Evolutionary conservation across 2,329 filamentous ascomycete genomes (phyloP).

Genomic region (Alternaria rosae): DNA sequence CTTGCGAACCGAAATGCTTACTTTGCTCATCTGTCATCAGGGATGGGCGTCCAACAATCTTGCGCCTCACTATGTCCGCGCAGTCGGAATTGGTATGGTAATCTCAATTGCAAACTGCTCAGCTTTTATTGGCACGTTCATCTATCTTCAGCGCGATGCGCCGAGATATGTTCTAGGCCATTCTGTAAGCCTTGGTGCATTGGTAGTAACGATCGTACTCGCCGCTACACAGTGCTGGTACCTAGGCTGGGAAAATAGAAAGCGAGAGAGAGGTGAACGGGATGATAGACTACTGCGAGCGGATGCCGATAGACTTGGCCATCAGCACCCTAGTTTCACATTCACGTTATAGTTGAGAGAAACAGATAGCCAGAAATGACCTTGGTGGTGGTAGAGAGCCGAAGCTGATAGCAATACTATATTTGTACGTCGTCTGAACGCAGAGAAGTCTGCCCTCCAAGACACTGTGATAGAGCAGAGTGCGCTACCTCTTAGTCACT

Average conservation of each 20-base stretch:
- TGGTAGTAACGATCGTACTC: constrained; percentile 32
- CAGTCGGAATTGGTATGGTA: constrained; percentile 59
- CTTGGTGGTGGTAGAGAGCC: background rate
- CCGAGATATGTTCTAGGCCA: constrained; percentile 33
- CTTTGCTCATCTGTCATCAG: constrained; percentile 4
- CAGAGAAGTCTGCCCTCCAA: background rate
- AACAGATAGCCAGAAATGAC: background rate
- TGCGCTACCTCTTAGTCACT: background rate
- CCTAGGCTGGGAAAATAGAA: constrained; percentile 36
- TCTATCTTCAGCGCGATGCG: constrained; percentile 57
- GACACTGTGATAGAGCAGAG: background rate
- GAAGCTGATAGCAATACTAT: background rate
- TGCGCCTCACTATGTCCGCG: constrained; percentile 64
- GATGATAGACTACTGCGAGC: constrained; percentile 30
- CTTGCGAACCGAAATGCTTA: background rate
- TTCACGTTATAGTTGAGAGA: constrained; percentile 30
- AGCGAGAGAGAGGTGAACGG: constrained; percentile 32
- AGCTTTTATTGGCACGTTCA: constrained; percentile 61
- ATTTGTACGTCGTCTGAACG: background rate
- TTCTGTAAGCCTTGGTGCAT: constrained; percentile 35
- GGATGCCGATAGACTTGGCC: constrained; percentile 35
- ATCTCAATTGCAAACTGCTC: constrained; percentile 57
- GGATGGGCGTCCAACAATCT: constrained; percentile 56
- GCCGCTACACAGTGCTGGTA: constrained; percentile 33
- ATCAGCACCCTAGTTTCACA: constrained; percentile 41